Conservation (phyloP, 73 alveolate genomes). For the Paramecium sexaurelia region DNA sequence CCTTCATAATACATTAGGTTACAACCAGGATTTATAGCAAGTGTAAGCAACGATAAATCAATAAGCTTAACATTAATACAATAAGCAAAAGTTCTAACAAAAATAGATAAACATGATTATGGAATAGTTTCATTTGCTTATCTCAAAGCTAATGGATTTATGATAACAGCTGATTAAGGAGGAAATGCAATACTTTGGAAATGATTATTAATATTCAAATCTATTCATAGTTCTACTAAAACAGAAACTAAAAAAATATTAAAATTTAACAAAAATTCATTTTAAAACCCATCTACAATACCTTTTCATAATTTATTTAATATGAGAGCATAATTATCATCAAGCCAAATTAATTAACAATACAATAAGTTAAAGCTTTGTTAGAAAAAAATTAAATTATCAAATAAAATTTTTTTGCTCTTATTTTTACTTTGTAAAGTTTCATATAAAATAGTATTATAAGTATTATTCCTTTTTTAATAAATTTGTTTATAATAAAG, state of each 20-base stretch:
- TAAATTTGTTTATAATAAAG: too few species aligned
- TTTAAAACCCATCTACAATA: neutral
- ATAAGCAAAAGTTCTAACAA: conserved; percentile 34
- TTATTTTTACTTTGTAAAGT: too few species aligned
- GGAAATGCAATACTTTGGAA: conserved; percentile 46
- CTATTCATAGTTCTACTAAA: neutral
- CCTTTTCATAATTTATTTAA: conserved; percentile 34
- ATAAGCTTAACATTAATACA: conserved; percentile 5
- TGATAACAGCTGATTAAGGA: conserved; percentile 30
- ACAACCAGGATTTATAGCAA: conserved; percentile 45
- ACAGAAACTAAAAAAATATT: too few species aligned
- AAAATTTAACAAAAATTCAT: neutral
- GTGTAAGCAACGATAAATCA: conserved; percentile 24
- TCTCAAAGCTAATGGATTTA: conserved; percentile 16
- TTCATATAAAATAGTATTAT: too few species aligned
- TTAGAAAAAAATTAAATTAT: too few species aligned
- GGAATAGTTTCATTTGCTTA: conserved; percentile 55
- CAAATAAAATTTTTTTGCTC: too few species aligned
- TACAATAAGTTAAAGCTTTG: too few species aligned
- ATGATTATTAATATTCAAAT: conserved; percentile 11
- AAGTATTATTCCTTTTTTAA: too few species aligned
- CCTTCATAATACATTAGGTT: neutral
- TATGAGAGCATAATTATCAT: conserved; percentile 15
- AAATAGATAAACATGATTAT: neutral
- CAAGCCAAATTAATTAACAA: too few species aligned